phyloP scores from a whole-genome alignment of 768 basidiomycete species.

The Mycena chlorophos region DNA sequence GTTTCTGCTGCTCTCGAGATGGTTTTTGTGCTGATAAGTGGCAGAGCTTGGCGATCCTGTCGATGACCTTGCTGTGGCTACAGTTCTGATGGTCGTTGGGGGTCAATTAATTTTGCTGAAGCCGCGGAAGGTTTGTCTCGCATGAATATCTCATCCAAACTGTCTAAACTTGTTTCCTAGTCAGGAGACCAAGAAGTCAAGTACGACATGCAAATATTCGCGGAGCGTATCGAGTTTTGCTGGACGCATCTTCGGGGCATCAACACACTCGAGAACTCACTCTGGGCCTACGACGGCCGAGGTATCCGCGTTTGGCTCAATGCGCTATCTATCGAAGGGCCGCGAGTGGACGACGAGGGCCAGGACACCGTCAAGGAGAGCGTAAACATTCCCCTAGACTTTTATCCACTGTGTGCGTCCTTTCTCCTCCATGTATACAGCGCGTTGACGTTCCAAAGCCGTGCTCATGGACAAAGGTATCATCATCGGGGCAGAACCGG shows the following conservation, averaged over 20 bases:
- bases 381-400: slow-evolving; percentile 87
- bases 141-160: background rate
- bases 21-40: slow-evolving; percentile 7
- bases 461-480: slow-evolving; percentile 99
- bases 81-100: slow-evolving; percentile 93
- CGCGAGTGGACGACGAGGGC: slow-evolving; percentile 37
- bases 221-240: slow-evolving; percentile 96
- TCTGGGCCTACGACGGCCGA: slow-evolving; percentile 95
- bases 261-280: slow-evolving; percentile 89
- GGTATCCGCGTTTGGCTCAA: slow-evolving; percentile 94
- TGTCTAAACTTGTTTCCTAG: too few species aligned
- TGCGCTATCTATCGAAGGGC: slow-evolving; percentile 84
- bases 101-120: slow-evolving; percentile 87
- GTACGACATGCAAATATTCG: slow-evolving; percentile 96
- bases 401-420: slow-evolving; percentile 89
- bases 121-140: slow-evolving; percentile 71
- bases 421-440: slow-evolving; percentile 7
- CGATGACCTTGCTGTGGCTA: slow-evolving; percentile 90
- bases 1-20: slow-evolving; percentile 27
- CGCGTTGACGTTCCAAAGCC: slow-evolving; percentile 47
- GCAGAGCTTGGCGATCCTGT: slow-evolving; percentile 91
- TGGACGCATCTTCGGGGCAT: slow-evolving; percentile 98
- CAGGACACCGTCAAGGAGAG: slow-evolving; percentile 80
- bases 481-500: slow-evolving; percentile 93
- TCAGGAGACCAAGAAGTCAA: slow-evolving; percentile 85